phyloP scores from a whole-genome alignment of 257 asterid species.

The Catharanthus roseus region DNA sequence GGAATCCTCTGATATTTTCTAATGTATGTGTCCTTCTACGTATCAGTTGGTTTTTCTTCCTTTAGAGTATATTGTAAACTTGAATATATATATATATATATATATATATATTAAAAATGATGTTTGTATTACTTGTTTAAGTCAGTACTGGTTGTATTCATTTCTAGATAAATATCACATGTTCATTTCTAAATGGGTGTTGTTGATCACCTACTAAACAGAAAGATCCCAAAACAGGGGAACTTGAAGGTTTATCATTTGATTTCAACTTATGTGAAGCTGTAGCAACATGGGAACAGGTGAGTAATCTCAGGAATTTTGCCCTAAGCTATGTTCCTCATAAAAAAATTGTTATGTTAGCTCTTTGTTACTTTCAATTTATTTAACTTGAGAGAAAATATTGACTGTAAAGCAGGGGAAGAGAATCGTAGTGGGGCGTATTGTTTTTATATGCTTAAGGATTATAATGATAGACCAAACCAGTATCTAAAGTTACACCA shows the following conservation, averaged over 20 bases:
- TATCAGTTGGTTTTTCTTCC: not conserved
- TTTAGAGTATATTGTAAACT: not conserved
- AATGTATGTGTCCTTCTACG: not conserved
- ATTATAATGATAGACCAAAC: not conserved
- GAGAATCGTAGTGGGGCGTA: not conserved
- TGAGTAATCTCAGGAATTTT: no score
- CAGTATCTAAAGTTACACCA: not conserved
- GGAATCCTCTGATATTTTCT: not conserved
- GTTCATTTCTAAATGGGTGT: not conserved
- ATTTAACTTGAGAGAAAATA: not conserved
- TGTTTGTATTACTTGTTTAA: not conserved
- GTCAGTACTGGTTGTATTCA: not conserved
- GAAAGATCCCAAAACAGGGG: conserved; percentile 97
- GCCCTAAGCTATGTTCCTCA: no score
- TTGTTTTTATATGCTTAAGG: not conserved
- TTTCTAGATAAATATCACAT: not conserved
- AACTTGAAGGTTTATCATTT: conserved; percentile 76
- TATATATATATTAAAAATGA: not conserved
- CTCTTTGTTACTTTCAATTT: not conserved
- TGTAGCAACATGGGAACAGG: conserved; percentile 99
- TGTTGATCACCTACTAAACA: conserved; percentile 29
- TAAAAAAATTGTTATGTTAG: not conserved
- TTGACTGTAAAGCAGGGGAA: not conserved
- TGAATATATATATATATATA: no score
- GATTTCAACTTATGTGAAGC: conserved; percentile 86